Evolutionary conservation across 371 early-diverging fungal genomes (phyloP).

Genomic region (Choanephora cucurbitarum): DNA sequence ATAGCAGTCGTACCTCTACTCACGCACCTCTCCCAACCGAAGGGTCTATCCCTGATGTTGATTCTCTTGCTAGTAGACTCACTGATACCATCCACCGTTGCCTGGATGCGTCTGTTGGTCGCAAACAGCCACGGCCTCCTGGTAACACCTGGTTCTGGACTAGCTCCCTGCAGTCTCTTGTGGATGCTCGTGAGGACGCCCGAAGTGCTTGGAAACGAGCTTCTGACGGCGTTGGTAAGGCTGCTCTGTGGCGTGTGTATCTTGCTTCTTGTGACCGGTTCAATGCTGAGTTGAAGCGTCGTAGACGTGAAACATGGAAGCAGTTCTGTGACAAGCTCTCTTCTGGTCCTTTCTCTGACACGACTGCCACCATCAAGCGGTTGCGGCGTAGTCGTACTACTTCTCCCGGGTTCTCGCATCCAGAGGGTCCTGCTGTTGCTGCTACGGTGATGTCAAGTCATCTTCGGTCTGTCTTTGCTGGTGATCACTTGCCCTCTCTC

Average conservation of each 20-base stretch:
- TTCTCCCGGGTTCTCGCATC: constrained; percentile 7
- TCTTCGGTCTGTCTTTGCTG: constrained; percentile 2
- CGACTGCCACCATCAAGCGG: constrained; percentile 7
- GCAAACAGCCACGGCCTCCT: neutral
- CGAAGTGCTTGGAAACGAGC: too few relatives aligned
- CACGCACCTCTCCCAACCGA: neutral
- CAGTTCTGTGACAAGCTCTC: constrained; percentile 15
- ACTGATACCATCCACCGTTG: neutral
- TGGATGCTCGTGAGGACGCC: too few relatives aligned
- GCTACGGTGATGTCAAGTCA: constrained; percentile 13
- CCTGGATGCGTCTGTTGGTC: constrained; percentile 8
- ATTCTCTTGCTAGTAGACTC: neutral
- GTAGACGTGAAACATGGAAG: neutral
- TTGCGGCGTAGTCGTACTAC: neutral
- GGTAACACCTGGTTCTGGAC: constrained; percentile 13
- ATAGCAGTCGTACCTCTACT: neutral
- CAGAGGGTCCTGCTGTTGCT: constrained; percentile 16
- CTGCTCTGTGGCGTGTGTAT: too few relatives aligned
- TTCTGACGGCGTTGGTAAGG: too few relatives aligned
- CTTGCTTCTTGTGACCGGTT: neutral
- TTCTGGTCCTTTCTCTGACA: constrained; percentile 1
- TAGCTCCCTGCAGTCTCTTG: too few relatives aligned
- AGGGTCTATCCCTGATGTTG: neutral
- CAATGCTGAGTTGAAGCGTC: neutral
- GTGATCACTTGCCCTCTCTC: neutral